Evolutionary conservation across 2,329 filamentous ascomycete genomes (phyloP), one percentile per base, ranked within the genome.

Genomic region (Clarireedia paspali): DNA sequence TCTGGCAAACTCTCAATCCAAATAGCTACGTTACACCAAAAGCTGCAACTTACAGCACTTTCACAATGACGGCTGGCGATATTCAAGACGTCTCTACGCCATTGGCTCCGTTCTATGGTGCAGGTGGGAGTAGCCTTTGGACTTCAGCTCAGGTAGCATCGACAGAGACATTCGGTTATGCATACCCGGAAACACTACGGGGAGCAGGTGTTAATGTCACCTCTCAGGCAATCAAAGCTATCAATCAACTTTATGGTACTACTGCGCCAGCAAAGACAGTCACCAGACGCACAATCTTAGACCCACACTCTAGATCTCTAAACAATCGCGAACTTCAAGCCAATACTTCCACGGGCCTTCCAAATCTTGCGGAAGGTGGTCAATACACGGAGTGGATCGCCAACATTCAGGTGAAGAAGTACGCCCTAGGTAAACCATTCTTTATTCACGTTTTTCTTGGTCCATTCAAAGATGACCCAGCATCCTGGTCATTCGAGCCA

Each of bases 391-490:
- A 91, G 63, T 92, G 88, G 81, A 76, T 84, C 24, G 82, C 81
- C 62, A 88, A 87, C 63, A 77, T 91, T 46, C 73, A 75, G 15
- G 80, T 84, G 23, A 74, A 77, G 53, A 85, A 83, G 59, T 78
- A 81, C 56, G 81, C 81, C 2, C 69, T 87, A 7, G 74, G 78
- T 10, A 79, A 77, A 1, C 81, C 84, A 0, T 89, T 85, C 64
- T 76, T 75, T 53, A 73, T 92, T 20, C 81, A 85, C 66, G 73
- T 91, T 57, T 91, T 91, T 70, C 67, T 90, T 1, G 87, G 84
- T 5, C 27, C 56, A 2, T 63, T 65, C 47, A 56, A 54, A 10
- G 23, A 55, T 1, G 60, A 67, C 20, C 60, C 64, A 3, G 54
- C 46, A 2, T 51, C 50, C 3, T 69, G 67, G 67, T 57, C 62